Conservation (phyloP, 1,284 basidiomycete species). For the Cystobasidium sp. region DNA sequence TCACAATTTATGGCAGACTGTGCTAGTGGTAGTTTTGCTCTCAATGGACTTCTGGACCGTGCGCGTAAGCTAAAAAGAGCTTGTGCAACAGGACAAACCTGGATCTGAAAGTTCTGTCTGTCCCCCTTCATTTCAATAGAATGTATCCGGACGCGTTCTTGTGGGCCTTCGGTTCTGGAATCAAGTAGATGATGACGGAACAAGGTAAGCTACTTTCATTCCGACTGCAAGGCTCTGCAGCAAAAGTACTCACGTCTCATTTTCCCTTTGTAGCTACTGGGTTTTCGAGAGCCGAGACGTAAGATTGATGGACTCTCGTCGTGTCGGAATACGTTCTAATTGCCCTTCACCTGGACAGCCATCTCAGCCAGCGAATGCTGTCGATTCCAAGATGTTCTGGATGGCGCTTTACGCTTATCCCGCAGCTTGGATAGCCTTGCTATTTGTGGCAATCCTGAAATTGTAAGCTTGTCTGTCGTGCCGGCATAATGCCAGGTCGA, state of each 20-base stretch:
- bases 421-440: constrained; percentile 77
- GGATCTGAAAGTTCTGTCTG: background rate
- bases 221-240: too few relatives aligned
- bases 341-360: constrained; percentile 63
- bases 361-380: constrained; percentile 81
- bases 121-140: constrained; percentile 61
- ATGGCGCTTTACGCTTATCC: constrained; percentile 69
- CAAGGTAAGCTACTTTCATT: constrained; percentile 69
- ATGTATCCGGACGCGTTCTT: constrained; percentile 85
- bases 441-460: constrained; percentile 85
- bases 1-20: constrained; percentile 79
- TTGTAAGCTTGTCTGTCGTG: constrained; percentile 62
- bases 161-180: constrained; percentile 96
- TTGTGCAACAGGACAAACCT: background rate
- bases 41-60: constrained; percentile 98
- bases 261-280: constrained; percentile 41
- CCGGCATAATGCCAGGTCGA: background rate
- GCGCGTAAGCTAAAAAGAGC: constrained; percentile 63
- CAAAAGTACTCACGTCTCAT: background rate
- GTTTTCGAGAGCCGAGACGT: constrained; percentile 69
- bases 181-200: constrained; percentile 93
- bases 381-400: constrained; percentile 95
- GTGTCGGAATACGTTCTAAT: background rate
- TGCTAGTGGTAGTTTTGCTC: constrained; percentile 83
- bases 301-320: constrained; percentile 53